A percentile compares a stretch with the other conserved stretches of the same genome.
Conservation (phyloP, 208 protist species). For the Leishmania lainsoni region DNA sequence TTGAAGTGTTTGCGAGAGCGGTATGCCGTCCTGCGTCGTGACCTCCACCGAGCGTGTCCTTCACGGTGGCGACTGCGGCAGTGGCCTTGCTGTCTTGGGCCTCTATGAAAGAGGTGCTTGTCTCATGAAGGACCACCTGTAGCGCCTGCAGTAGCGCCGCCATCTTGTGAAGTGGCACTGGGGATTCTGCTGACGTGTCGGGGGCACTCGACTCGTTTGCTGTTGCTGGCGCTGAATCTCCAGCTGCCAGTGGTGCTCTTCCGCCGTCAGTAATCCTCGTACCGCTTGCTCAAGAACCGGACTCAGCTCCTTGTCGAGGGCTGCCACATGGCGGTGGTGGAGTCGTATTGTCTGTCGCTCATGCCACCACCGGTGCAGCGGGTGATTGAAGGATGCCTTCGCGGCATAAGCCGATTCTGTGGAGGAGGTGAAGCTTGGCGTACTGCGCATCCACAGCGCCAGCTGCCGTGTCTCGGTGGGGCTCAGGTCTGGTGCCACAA, state of each 20-base stretch:
- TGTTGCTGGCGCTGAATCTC: slow-evolving; percentile 27
- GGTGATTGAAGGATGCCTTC: not conserved
- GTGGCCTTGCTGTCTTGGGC: slow-evolving; percentile 16
- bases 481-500: slow-evolving; percentile 11
- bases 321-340: slow-evolving; percentile 22
- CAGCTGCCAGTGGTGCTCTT: slow-evolving; percentile 54
- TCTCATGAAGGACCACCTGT: slow-evolving; percentile 49
- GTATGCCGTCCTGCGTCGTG: not conserved
- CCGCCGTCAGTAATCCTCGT: slow-evolving; percentile 48
- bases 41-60: not conserved
- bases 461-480: slow-evolving; percentile 16
- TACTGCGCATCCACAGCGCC: slow-evolving; percentile 20
- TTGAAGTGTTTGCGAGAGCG: not conserved
- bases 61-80: not conserved
- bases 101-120: slow-evolving; percentile 30
- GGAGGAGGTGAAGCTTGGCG: not conserved
- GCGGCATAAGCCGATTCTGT: not conserved
- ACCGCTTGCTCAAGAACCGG: slow-evolving; percentile 42
- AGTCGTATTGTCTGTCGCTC: slow-evolving; percentile 45
- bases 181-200: slow-evolving; percentile 17
- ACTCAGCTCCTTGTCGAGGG: slow-evolving; percentile 39
- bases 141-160: slow-evolving; percentile 48
- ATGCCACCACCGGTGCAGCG: slow-evolving; percentile 68
- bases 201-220: slow-evolving; percentile 10
- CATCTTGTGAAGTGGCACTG: slow-evolving; percentile 46